phyloP scores from a whole-genome alignment of 768 basidiomycete species.

The Termitomyces sp. region DNA sequence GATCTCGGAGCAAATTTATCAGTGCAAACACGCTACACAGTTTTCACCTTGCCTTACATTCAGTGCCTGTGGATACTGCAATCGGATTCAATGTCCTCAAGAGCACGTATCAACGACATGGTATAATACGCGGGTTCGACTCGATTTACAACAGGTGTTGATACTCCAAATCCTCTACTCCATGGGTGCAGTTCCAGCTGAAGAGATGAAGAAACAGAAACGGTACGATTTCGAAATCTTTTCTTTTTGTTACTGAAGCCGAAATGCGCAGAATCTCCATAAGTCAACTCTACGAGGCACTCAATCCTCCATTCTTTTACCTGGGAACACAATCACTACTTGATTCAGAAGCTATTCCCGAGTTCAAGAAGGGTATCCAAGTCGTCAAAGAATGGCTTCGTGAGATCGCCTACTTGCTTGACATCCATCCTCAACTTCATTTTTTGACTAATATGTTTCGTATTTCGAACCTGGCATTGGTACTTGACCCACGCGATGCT shows the following conservation, averaged over 20 bases:
- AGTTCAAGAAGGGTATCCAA: slow-evolving; percentile 30
- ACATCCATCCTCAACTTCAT: slow-evolving; percentile 15
- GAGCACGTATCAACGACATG: slow-evolving; percentile 28
- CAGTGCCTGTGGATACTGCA: slow-evolving; percentile 29
- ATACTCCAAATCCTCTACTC: slow-evolving; percentile 32
- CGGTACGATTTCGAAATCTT: slow-evolving; percentile 11
- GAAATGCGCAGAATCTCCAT: slow-evolving; percentile 39
- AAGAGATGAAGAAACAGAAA: slow-evolving; percentile 14
- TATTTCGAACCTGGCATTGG: slow-evolving; percentile 32
- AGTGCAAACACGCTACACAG: slow-evolving; percentile 23
- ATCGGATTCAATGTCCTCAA: slow-evolving; percentile 26
- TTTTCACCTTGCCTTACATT: slow-evolving; percentile 39
- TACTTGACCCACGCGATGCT: slow-evolving; percentile 33
- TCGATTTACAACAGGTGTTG: slow-evolving; percentile 47
- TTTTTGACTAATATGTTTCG: slow-evolving; percentile 42
- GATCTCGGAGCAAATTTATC: slow-evolving; percentile 29
- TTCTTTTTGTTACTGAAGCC: not conserved
- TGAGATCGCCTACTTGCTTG: slow-evolving; percentile 31
- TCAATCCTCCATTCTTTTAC: slow-evolving; percentile 44
- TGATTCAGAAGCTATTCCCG: slow-evolving; percentile 32
- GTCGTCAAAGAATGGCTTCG: slow-evolving; percentile 45
- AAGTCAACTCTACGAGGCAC: slow-evolving; percentile 40
- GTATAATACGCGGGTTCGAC: slow-evolving; percentile 39
- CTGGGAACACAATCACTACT: slow-evolving; percentile 42
- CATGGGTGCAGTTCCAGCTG: slow-evolving; percentile 7